phyloP scores from a whole-genome alignment of 148 eudicot species.

The Fallopia convolvulus region DNA sequence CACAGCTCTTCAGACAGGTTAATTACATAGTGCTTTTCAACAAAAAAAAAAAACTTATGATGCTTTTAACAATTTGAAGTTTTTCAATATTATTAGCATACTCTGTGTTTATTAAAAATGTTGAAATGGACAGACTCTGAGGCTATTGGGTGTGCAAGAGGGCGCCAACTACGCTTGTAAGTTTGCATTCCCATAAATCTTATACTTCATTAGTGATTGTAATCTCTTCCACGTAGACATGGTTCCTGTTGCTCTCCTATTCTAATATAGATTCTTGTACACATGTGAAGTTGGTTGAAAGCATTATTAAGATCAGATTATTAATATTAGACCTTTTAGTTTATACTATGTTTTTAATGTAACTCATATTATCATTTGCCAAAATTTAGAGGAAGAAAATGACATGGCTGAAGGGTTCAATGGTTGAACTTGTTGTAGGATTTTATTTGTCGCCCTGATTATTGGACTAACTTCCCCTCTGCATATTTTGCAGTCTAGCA shows the following conservation, averaged over 20 bases:
- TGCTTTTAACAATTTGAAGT: not conserved
- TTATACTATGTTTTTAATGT: not conserved
- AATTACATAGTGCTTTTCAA: not conserved
- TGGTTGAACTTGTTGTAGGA: not conserved
- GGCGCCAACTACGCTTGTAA: constrained; percentile 96
- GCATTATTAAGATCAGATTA: not conserved
- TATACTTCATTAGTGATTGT: constrained; percentile 1
- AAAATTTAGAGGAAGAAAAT: not conserved
- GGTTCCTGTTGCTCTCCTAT: not conserved
- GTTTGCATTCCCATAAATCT: constrained; percentile 19
- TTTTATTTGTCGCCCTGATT: not conserved
- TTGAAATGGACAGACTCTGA: constrained; percentile 47
- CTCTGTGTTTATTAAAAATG: not conserved
- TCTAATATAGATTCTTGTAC: not conserved
- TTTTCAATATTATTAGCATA: not conserved
- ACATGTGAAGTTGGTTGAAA: not conserved
- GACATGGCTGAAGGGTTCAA: not conserved
- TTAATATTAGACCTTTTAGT: not conserved
- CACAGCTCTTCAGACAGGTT: constrained; percentile 99
- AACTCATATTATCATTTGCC: not conserved
- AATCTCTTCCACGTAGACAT: not conserved
- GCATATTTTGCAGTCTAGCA: constrained; percentile 60
- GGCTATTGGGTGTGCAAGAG: constrained; percentile 63
- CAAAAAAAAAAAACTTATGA: not conserved
- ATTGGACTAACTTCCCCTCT: not conserved